Conservation (phyloP, 192 early-diverging fungal genomes). For the Geranomyces variabilis region DNA sequence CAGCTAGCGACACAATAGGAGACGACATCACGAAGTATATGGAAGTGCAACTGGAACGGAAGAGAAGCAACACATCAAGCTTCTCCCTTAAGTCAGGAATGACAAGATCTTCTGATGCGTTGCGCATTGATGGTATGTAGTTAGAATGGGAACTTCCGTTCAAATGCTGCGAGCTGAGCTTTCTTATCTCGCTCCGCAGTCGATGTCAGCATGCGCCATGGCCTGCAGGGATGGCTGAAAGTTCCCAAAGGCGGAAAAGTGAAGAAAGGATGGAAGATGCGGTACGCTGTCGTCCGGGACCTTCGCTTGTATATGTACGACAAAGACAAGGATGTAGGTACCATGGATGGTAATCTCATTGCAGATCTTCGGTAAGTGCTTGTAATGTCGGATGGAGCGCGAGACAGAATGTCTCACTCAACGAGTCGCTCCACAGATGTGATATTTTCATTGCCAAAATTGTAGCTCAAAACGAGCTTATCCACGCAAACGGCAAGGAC, state of each 20-base stretch:
- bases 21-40: conserved; percentile 5
- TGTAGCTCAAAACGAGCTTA: conserved; percentile 58
- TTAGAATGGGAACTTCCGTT: neutral
- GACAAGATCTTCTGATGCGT: conserved; percentile 35
- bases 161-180: neutral
- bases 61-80: conserved; percentile 11
- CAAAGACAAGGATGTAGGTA: conserved; percentile 42
- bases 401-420: too few relatives aligned
- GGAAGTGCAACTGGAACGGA: conserved; percentile 6
- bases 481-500: conserved; percentile 52
- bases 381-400: too few relatives aligned
- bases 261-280: conserved; percentile 53
- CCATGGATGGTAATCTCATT: conserved; percentile 34
- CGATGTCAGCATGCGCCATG: conserved; percentile 38
- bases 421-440: conserved; percentile 16
- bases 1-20: neutral
- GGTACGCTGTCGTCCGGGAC: conserved; percentile 46
- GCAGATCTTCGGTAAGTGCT: conserved; percentile 41
- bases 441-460: conserved; percentile 48
- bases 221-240: conserved; percentile 47
- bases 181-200: conserved; percentile 11
- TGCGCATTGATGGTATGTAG: conserved; percentile 19
- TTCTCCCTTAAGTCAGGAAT: conserved; percentile 31
- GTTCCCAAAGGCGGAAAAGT: conserved; percentile 58
- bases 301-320: conserved; percentile 46